Evolutionary conservation across 257 asterid species (phyloP), one percentile per base, ranked within the genome.

Genomic region (Solanum sitiens): DNA sequence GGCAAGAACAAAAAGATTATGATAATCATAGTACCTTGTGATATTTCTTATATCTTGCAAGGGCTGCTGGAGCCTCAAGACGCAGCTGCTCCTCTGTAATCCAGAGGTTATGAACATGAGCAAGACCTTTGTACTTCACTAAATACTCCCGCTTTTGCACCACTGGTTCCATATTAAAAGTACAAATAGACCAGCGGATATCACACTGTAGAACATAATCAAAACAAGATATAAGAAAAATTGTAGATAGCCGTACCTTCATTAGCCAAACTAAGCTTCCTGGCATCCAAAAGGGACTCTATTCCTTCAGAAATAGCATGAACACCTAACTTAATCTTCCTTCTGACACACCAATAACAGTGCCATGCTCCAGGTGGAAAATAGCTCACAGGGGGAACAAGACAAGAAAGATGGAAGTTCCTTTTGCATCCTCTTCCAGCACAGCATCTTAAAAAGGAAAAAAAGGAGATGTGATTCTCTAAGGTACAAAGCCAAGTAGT

Each of bases 81-180:
- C 9, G 21, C 70, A 90, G 59, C 25, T 83, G 61, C 79, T 27
- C 44, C 77, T 88, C 84, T 73, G 90, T 76, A 45, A 91, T 84
- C 90, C 92, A 91, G 67, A 80, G 25, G 33, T 73, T 89, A 76
- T 89, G 92, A 83, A 86, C 87, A 83, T 89, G 91, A 73, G 91
- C 90, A 74, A 91, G 89, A 63, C 90, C 90, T 76, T 65, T 86
- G 89, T 89, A 87, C 90, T 91, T 91, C 73, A 89, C 91, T 50
- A 89, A 86, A 72, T 91, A 91, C 70, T 89, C 83, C 86, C 50
- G 72, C 77, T 84, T 71, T 39, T 68, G 77, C 74, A 32, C 84
- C 45, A 14, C 92, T 91, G 33, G 65, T 25, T 68, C 44, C 84
- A 83, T 53, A 45, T 75, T 70, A 67, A 88, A 67, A 80, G 61